Conservation (phyloP, 306 rosid species). For the Inga laurina region DNA sequence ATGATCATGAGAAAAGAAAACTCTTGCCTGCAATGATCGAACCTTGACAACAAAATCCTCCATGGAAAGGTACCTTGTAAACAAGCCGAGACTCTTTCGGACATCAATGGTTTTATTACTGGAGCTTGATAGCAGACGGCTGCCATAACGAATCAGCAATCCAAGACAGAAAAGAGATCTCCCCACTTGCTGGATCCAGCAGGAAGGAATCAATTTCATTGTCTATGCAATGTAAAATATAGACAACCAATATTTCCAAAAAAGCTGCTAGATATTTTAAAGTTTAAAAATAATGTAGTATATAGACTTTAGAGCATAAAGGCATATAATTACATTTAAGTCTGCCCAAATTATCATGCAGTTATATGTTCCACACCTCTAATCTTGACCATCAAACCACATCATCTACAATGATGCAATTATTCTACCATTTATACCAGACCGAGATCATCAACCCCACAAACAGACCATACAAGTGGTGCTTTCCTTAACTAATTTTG, state of each 20-base stretch:
- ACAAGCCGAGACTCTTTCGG: constrained; percentile 61
- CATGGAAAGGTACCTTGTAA: constrained; percentile 64
- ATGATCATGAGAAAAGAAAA: constrained; percentile 5
- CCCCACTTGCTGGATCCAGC: constrained; percentile 67
- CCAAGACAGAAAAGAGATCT: constrained; percentile 97
- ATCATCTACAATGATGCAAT: not conserved
- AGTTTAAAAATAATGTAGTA: not conserved
- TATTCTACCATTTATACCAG: not conserved
- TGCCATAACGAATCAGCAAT: constrained; percentile 89
- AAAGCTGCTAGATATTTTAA: not conserved
- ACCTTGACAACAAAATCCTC: constrained; percentile 75
- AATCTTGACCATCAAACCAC: not conserved
- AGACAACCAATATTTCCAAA: not conserved
- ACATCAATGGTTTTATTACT: constrained; percentile 53
- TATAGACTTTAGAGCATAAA: not conserved
- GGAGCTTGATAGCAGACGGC: constrained; percentile 58
- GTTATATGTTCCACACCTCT: not conserved
- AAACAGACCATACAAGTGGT: not conserved
- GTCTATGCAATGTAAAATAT: constrained; percentile 4
- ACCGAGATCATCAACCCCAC: not conserved
- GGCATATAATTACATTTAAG: not conserved
- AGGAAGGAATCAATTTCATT: constrained; percentile 33
- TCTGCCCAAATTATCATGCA: not conserved
- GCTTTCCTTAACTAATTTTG: constrained; percentile 9
- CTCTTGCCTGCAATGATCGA: constrained; percentile 85